Conservation (phyloP, 441 rosid species). For the Pelargonium australe region DNA sequence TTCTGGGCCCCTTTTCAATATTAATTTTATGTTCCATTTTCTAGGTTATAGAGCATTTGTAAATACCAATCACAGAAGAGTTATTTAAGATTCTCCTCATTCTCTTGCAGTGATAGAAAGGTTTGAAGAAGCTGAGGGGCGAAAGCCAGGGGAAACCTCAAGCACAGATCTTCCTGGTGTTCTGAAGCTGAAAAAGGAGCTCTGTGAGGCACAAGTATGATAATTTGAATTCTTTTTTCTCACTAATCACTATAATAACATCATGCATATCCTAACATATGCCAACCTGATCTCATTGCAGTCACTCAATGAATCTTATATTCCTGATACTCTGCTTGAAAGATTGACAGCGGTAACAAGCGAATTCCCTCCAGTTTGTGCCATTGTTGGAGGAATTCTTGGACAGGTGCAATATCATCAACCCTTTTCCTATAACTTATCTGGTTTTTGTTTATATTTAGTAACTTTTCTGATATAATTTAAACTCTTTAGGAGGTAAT, state of each 20-base stretch:
- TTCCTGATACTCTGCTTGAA: slow-evolving; percentile 56
- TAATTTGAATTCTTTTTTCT: neutral
- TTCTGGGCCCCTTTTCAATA: neutral
- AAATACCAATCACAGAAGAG: neutral
- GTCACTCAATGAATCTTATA: slow-evolving; percentile 47
- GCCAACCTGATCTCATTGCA: slow-evolving; percentile 23
- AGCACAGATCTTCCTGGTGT: slow-evolving; percentile 51
- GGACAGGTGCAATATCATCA: slow-evolving; percentile 56
- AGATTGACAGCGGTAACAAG: slow-evolving; percentile 41
- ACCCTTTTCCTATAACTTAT: neutral
- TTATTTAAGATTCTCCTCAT: neutral
- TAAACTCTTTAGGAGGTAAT: slow-evolving; percentile 61
- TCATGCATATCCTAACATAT: slow-evolving; percentile 2
- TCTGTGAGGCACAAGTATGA: slow-evolving; percentile 58
- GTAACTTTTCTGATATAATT: neutral
- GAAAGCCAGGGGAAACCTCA: slow-evolving; percentile 42
- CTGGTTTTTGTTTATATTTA: neutral
- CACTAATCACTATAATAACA: neutral
- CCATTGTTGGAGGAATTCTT: slow-evolving; percentile 71
- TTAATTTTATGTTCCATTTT: neutral
- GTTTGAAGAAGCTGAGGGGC: slow-evolving; percentile 62
- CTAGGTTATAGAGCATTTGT: neutral
- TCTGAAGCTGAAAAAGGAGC: slow-evolving; percentile 46
- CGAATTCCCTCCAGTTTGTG: slow-evolving; percentile 86
- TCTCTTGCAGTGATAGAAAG: slow-evolving; percentile 53